phyloP scores from a whole-genome alignment of 2,329 filamentous ascomycete genomes.

The Aspergillus hiratsukae region DNA sequence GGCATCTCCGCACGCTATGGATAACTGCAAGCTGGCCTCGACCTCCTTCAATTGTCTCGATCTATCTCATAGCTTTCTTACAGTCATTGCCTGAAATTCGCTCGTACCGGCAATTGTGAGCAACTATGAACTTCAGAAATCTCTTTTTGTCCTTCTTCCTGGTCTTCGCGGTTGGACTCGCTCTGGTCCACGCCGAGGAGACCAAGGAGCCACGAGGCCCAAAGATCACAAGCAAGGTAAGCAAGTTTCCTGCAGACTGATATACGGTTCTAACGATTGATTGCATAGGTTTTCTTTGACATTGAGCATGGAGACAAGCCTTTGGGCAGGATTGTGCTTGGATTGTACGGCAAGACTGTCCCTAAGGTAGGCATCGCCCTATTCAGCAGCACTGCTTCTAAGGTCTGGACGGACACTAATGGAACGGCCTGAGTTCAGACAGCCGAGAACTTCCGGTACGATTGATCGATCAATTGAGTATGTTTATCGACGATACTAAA shows the following conservation, averaged over 20 bases:
- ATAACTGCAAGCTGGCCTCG: constrained; percentile 35
- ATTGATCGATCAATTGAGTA: not conserved
- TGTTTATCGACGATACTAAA: constrained; percentile 5
- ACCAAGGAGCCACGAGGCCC: constrained; percentile 63
- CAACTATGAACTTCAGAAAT: constrained; percentile 33
- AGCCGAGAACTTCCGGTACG: constrained; percentile 59
- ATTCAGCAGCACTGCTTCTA: not conserved
- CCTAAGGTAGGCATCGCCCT: constrained; percentile 49
- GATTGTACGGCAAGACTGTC: constrained; percentile 64
- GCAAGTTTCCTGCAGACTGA: constrained; percentile 1
- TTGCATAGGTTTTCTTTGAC: constrained; percentile 58
- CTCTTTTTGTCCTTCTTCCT: constrained; percentile 63
- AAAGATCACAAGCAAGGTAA: constrained; percentile 88
- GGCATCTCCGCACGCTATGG: constrained; percentile 19
- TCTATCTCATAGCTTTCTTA: constrained; percentile 12
- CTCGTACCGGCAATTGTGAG: constrained; percentile 10
- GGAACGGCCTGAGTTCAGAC: constrained; percentile 43
- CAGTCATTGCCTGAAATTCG: constrained; percentile 13
- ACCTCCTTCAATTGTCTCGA: constrained; percentile 10
- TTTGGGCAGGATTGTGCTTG: constrained; percentile 58
- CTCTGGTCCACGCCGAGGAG: constrained; percentile 66
- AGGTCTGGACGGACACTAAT: constrained; percentile 3
- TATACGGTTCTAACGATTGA: constrained; percentile 9
- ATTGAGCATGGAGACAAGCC: constrained; percentile 60
- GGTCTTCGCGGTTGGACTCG: constrained; percentile 66